phyloP scores from a whole-genome alignment of 202 grass and related monocot genomes.

The Hordeum pubiflorum region DNA sequence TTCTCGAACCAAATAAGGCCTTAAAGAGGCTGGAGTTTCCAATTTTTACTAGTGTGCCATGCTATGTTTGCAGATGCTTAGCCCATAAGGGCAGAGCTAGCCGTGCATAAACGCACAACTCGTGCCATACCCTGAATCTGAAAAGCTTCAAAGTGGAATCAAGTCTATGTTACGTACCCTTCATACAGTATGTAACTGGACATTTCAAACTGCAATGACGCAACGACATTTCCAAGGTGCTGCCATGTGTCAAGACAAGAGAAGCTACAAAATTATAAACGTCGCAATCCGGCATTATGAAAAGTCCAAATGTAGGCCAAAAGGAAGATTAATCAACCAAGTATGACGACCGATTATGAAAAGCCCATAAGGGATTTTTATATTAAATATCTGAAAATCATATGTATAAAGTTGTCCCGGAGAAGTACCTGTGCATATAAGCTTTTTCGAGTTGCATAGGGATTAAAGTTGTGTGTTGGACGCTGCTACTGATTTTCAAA shows the following conservation, averaged over 20 bases:
- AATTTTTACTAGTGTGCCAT: too few relatives aligned
- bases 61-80: too few relatives aligned
- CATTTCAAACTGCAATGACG: not conserved
- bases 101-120: not conserved
- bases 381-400: not conserved
- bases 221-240: not conserved
- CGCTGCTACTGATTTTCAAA: too few relatives aligned
- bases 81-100: too few relatives aligned
- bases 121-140: not conserved
- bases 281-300: not conserved
- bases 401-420: too few relatives aligned
- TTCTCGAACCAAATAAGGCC: too few relatives aligned
- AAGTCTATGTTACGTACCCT: not conserved
- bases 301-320: constrained; percentile 4
- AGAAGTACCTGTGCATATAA: too few relatives aligned
- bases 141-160: not conserved
- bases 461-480: too few relatives aligned
- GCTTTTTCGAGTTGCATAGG: too few relatives aligned
- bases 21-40: too few relatives aligned
- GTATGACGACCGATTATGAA: not conserved
- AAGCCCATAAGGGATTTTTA: too few relatives aligned
- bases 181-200: too few relatives aligned
- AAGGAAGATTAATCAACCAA: not conserved
- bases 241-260: not conserved
- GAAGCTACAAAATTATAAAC: not conserved